Conservation (phyloP, 306 rosid genomes). For the Pyrus communis region DNA sequence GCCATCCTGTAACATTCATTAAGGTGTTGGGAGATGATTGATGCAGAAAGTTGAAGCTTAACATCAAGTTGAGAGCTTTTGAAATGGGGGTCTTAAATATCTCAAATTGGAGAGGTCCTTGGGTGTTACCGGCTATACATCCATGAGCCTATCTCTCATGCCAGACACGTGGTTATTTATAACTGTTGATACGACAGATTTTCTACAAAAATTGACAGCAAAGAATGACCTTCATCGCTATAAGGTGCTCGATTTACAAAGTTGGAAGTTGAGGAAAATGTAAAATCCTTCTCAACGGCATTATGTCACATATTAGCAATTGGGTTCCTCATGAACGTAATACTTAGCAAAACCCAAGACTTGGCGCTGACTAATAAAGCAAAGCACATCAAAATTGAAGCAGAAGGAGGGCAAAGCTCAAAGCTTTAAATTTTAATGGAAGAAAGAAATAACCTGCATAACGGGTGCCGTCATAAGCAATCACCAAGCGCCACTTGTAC, state of each 20-base stretch:
- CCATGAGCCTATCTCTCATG: neutral
- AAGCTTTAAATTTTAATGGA: neutral
- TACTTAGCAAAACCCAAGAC: neutral
- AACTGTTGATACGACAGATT: neutral
- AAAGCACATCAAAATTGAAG: neutral
- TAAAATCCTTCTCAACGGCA: neutral
- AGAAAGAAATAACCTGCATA: conserved; percentile 45
- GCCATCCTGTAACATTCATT: conserved; percentile 66
- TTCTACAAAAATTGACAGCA: neutral
- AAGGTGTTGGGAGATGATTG: neutral
- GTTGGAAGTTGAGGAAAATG: neutral
- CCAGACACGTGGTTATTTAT: neutral
- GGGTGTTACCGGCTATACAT: neutral
- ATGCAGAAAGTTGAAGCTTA: neutral
- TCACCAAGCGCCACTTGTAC: conserved; percentile 73
- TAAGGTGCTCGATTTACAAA: neutral
- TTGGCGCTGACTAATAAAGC: neutral
- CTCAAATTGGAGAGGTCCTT: neutral
- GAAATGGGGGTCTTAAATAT: neutral
- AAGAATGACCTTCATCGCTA: neutral
- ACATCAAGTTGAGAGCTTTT: neutral
- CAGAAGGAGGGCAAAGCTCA: neutral
- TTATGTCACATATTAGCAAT: neutral
- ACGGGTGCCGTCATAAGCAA: conserved; percentile 76
- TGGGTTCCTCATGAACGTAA: neutral